Conservation (phyloP, 2,329 filamentous ascomycete species). For the Paecilomyces formosus region DNA sequence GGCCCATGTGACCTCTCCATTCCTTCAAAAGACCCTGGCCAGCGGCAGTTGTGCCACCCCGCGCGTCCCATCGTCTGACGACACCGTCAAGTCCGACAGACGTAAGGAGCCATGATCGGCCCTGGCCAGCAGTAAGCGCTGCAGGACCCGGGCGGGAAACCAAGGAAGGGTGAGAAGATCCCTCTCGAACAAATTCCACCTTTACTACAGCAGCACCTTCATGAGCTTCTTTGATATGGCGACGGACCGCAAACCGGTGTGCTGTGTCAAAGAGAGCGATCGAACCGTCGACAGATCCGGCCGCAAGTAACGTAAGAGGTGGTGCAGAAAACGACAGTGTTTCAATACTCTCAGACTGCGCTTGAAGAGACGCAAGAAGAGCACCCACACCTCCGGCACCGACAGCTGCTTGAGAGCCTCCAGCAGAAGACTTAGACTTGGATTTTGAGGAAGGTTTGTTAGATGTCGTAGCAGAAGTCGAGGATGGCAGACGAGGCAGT, state of each 20-base stretch:
- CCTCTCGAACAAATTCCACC: constrained; percentile 69
- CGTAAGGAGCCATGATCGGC: constrained; percentile 64
- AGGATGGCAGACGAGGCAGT: constrained; percentile 56
- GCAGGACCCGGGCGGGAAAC: constrained; percentile 16
- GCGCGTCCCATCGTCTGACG: constrained; percentile 77
- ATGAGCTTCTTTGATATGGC: constrained; percentile 74
- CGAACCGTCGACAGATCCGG: constrained; percentile 57
- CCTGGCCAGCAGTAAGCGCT: constrained; percentile 20
- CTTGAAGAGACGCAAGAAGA: constrained; percentile 76
- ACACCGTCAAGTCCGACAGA: constrained; percentile 89
- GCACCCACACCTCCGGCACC: constrained; percentile 49
- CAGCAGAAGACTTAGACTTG: constrained; percentile 44
- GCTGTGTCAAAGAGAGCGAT: constrained; percentile 84
- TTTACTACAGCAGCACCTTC: constrained; percentile 88
- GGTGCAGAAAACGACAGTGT: constrained; percentile 59
- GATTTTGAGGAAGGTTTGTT: constrained; percentile 38
- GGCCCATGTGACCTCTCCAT: constrained; percentile 70
- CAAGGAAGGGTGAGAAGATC: constrained; percentile 24
- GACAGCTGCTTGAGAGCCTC: constrained; percentile 23
- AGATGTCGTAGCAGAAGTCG: constrained; percentile 29
- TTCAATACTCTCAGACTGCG: constrained; percentile 73
- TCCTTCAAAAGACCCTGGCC: constrained; percentile 69
- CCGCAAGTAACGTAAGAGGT: constrained; percentile 53
- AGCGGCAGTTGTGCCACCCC: constrained; percentile 59
- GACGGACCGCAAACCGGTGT: constrained; percentile 77